Evolutionary conservation across 805 yeast genomes (phyloP), one percentile per base, ranked within the genome.

Genomic region (Nakazawaea ambrosiae): DNA sequence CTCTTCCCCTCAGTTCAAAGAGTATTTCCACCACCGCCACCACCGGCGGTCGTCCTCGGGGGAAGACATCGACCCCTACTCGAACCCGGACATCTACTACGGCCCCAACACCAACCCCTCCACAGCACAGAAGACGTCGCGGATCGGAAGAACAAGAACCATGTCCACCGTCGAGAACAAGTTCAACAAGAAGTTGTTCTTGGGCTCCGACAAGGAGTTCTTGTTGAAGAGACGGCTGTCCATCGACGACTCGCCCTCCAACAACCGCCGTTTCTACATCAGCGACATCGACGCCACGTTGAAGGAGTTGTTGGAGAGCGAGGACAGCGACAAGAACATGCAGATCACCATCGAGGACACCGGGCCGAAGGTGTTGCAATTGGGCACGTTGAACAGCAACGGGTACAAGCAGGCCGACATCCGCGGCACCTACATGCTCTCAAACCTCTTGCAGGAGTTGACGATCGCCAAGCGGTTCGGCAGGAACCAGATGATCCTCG

Each of bases 341-440:
- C 96, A 89, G 57, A 88, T 84, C 52, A 84, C 95, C 6, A 78
- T 84, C 34, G 94, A 84, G 49, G 94, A 85, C 51, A 73, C 75
- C 2, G 94, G 94, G 1, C 92, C 94, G 3, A 84, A 84, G 53
- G 86, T 80, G n/a, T 61, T 84, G 42, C 72, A 74, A 48, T 64
- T 85, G 11, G 92, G 92, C 7, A 86, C 97, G 2, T 86, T 80
- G 26, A 83, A 84, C 53, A 86, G 95, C 3, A 75, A 78, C 49
- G 97, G 96, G 1, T 85, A 61, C 60, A 78, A 75, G 27, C 79
- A 74, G 47, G 72, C 73, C 38, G 84, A 80, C 43, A 70, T 88
- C 39, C 64, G 95, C 42, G 97, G 97, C 3, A 88, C 96, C 0
- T 88, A 88, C 53, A 83, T 83, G 89, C 61, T 88, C 34, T 80